Conservation (phyloP, 192 early-diverging fungal genomes). For the Entomortierella chlamydospora region DNA sequence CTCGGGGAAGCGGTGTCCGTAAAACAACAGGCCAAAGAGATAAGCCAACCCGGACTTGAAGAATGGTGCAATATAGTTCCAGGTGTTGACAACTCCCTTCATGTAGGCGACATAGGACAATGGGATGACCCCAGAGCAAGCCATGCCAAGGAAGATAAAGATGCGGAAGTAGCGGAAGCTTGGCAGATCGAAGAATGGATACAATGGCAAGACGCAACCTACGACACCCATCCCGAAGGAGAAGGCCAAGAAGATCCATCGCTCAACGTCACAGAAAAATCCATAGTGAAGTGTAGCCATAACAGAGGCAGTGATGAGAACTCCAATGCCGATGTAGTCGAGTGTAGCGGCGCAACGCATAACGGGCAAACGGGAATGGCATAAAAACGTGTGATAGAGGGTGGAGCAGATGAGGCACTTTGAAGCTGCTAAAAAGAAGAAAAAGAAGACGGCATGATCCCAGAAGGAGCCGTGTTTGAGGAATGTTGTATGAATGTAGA, state of each 20-base stretch:
- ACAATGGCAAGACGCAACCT: constrained; percentile 63
- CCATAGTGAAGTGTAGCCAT: constrained; percentile 68
- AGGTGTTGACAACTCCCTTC: constrained; percentile 57
- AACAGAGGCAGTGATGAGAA: constrained; percentile 70
- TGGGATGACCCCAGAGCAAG: constrained; percentile 61
- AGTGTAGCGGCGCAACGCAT: constrained; percentile 69
- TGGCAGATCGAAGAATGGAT: constrained; percentile 67
- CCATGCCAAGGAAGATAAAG: constrained; percentile 66
- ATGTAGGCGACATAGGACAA: constrained; percentile 59
- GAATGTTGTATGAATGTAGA: constrained; percentile 57
- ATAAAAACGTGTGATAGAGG: constrained; percentile 72
- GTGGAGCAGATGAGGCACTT: constrained; percentile 71
- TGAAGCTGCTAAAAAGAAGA: constrained; percentile 67
- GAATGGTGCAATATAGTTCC: constrained; percentile 62
- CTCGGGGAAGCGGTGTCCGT: constrained; percentile 73
- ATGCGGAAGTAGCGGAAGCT: constrained; percentile 65
- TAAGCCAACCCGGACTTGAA: constrained; percentile 65
- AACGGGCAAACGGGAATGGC: constrained; percentile 61
- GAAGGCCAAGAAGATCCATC: constrained; percentile 62
- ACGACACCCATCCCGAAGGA: constrained; percentile 56
- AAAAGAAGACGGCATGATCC: constrained; percentile 60
- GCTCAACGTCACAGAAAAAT: constrained; percentile 65
- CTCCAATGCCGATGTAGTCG: constrained; percentile 73
- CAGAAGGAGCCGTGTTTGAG: constrained; percentile 35
- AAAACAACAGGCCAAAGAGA: constrained; percentile 67